Evolutionary conservation across 2,329 filamentous ascomycete species (phyloP), one percentile per base, ranked within the genome.

Genomic region (Beauveria sp.): DNA sequence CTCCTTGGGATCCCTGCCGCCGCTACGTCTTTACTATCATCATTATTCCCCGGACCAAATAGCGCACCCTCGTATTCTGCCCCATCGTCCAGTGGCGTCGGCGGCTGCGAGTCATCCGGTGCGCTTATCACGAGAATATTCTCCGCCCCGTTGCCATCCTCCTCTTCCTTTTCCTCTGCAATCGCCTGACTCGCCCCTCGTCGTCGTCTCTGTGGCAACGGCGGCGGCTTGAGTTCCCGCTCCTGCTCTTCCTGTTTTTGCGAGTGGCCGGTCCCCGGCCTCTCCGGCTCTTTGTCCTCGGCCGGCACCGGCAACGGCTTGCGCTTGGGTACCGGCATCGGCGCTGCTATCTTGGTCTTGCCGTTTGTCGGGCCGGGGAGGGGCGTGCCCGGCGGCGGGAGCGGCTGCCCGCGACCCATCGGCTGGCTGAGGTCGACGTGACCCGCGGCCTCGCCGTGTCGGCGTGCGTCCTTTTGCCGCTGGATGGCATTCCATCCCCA

Each of bases 381-480:
- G 3, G 92, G 91, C 50, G 83, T 86, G 2, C 91, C 92, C 2
- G 89, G 90, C 9, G 91, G 91, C 52, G 91, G 91, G 20, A 96
- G 77, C 1, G 91, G 91, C 67, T 89, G 87, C 0, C 91, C 91
- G 45, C 91, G 83, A 1, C 92, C 92, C 78, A 96, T 91, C 2
- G 91, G 91, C 67, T 90, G 84, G 65, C 72, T 75, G 63, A 82
- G 66, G 74, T 85, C 72, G 63, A 84, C 70, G 9, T 70, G 70
- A 26, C 62, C 68, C 26, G 65, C 62, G 20, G 58, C 50, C 3
- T 75, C 73, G 16, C 67, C 68, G 26, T 70, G 68, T 58, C 70
- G 72, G 52, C 72, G 74, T 30, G 70, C 71, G 50, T 81, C 78
- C 50, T 78, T 79, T 62, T 79, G 77, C 61, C 79, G 74, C 64